phyloP scores from a whole-genome alignment of 164 flowering plant genomes.

The Pachysandra terminalis region DNA sequence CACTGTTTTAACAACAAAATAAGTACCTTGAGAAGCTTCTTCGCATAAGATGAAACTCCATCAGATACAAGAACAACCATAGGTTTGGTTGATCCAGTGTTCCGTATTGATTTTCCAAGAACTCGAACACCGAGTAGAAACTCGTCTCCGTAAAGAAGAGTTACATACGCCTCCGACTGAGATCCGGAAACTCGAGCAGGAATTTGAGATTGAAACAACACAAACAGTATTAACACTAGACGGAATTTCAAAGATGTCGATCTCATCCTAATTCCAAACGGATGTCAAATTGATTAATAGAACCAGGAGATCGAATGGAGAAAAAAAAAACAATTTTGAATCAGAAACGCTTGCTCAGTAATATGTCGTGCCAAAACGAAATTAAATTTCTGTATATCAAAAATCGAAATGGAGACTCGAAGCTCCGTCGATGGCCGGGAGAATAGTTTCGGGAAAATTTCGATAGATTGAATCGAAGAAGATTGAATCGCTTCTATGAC shows the following conservation, averaged over 20 bases:
- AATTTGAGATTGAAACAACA: conserved; percentile 10
- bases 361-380: too few relatives aligned
- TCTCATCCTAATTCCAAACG: conserved; percentile 11
- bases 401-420: too few relatives aligned
- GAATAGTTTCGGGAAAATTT: too few relatives aligned
- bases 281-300: not conserved
- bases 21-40: conserved; percentile 65
- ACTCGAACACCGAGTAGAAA: conserved; percentile 91
- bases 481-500: too few relatives aligned
- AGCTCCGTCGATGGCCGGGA: too few relatives aligned
- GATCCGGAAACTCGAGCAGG: conserved; percentile 22
- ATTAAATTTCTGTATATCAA: too few relatives aligned
- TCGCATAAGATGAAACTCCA: conserved; percentile 90
- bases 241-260: conserved; percentile 7
- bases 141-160: conserved; percentile 93
- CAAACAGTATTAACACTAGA: conserved; percentile 15
- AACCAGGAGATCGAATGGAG: not conserved
- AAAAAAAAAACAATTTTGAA: too few relatives aligned
- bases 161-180: conserved; percentile 65
- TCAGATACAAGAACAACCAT: conserved; percentile 95
- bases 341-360: too few relatives aligned
- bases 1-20: too few relatives aligned
- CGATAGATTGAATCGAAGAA: too few relatives aligned
- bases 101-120: conserved; percentile 85
- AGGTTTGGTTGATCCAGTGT: conserved; percentile 77